A percentile compares a stretch with the other conserved stretches of the same genome.
Evolutionary conservation across 495 filamentous ascomycete genomes (phyloP).

Genomic region (Diplogelasinospora grovesii): DNA sequence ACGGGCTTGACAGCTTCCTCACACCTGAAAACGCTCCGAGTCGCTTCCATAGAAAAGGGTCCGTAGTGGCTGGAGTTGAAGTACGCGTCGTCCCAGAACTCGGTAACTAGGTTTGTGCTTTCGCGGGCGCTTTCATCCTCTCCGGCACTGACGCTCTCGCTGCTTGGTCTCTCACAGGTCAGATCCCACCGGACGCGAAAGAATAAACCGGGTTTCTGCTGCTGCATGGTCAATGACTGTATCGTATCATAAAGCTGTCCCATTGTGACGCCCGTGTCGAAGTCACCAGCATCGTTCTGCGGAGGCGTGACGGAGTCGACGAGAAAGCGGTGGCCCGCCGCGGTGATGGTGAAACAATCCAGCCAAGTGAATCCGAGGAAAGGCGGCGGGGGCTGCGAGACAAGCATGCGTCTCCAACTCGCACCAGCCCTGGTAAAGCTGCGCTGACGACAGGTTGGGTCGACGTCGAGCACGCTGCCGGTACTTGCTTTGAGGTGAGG

Average conservation of each 20-base stretch:
- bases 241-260: not conserved
- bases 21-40: not conserved
- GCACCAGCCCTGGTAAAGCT: slow-evolving; percentile 1
- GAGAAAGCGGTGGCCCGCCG: not conserved
- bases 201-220: slow-evolving; percentile 1
- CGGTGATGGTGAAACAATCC: not conserved
- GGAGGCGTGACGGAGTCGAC: not conserved
- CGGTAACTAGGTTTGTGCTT: not conserved
- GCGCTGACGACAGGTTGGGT: not conserved
- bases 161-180: not conserved
- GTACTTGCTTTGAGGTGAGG: not conserved
- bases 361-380: slow-evolving; percentile 3
- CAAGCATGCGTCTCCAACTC: slow-evolving; percentile 1
- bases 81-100: slow-evolving; percentile 1
- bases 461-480: slow-evolving; percentile 1
- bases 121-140: not conserved
- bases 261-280: not conserved
- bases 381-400: slow-evolving; percentile 1
- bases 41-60: slow-evolving; percentile 2
- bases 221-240: slow-evolving; percentile 1
- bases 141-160: not conserved
- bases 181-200: slow-evolving; percentile 1
- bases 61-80: not conserved
- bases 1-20: slow-evolving; percentile 1
- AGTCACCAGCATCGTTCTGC: not conserved